phyloP scores from a whole-genome alignment of 345 rosid genomes.

The Syzygium grande region DNA sequence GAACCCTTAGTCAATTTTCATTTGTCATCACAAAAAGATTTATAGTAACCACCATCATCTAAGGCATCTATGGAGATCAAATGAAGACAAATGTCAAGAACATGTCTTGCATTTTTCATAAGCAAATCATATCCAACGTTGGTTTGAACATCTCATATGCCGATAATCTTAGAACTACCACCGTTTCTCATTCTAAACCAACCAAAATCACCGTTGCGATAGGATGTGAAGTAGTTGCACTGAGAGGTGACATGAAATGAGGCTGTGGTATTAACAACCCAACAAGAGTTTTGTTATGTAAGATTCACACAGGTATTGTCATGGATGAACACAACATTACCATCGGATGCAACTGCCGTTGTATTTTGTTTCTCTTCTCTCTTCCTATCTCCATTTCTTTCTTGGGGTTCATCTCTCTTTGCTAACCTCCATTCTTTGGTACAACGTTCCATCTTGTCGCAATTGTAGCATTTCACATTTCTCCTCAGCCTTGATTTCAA shows the following conservation, averaged over 20 bases:
- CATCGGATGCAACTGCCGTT: neutral
- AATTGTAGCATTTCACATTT: neutral
- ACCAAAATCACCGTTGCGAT: accelerated
- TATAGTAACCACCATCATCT: neutral
- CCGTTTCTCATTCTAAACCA: neutral
- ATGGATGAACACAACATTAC: neutral
- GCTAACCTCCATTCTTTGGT: neutral
- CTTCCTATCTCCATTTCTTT: neutral
- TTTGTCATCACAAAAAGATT: neutral
- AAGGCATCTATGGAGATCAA: neutral
- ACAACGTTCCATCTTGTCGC: neutral
- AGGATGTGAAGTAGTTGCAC: neutral
- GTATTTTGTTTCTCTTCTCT: neutral
- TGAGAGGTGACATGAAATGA: neutral
- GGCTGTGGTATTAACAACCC: neutral
- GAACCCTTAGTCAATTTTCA: neutral
- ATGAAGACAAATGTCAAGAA: neutral
- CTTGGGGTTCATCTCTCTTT: neutral
- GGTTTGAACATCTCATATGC: neutral
- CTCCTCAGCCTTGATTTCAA: neutral
- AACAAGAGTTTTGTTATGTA: neutral
- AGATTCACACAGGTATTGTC: neutral
- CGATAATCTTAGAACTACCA: neutral
- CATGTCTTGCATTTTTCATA: neutral
- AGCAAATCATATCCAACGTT: neutral